These are phyloP conservation scores for Emergomyces africanus DNA, from an alignment of 2,329 filamentous ascomycete genomes.

Conservation along the genomic window DNA sequence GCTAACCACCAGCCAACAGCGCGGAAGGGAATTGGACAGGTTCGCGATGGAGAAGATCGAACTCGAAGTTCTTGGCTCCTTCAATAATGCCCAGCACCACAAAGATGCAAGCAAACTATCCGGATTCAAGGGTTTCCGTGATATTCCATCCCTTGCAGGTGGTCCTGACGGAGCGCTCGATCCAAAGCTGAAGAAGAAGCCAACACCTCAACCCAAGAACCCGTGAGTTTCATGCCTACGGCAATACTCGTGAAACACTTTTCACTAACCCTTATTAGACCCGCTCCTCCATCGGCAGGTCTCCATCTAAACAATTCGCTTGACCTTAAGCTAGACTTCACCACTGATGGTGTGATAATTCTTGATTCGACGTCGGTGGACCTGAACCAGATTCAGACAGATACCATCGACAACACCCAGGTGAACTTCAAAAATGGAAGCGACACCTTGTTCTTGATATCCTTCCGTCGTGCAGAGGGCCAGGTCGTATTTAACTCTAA, in stretches of 20 bases:
- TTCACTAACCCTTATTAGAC: background rate
- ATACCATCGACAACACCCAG: conserved; percentile 1
- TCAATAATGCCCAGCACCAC: background rate
- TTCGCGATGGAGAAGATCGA: conserved; percentile 1
- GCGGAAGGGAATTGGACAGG: background rate
- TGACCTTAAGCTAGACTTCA: background rate
- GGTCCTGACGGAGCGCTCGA: conserved; percentile 1
- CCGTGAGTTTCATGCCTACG: background rate
- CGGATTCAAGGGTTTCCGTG: background rate
- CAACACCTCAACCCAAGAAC: background rate
- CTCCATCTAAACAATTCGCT: background rate
- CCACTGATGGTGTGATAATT: background rate
- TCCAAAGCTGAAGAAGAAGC: conserved; percentile 2
- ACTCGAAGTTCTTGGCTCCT: conserved; percentile 1
- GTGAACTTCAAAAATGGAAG: background rate
- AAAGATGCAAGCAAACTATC: background rate
- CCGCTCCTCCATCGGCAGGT: background rate
- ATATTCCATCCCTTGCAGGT: conserved; percentile 1
- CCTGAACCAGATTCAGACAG: background rate
- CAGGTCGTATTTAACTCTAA: conserved; percentile 1
- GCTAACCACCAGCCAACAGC: background rate
- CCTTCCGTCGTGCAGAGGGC: background rate
- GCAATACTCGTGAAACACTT: background rate
- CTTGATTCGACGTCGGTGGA: background rate
- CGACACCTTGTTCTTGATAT: background rate